These are phyloP conservation scores for Canna indica DNA, from an alignment of 176 grass and related monocot genomes.

Conservation along the genomic window DNA sequence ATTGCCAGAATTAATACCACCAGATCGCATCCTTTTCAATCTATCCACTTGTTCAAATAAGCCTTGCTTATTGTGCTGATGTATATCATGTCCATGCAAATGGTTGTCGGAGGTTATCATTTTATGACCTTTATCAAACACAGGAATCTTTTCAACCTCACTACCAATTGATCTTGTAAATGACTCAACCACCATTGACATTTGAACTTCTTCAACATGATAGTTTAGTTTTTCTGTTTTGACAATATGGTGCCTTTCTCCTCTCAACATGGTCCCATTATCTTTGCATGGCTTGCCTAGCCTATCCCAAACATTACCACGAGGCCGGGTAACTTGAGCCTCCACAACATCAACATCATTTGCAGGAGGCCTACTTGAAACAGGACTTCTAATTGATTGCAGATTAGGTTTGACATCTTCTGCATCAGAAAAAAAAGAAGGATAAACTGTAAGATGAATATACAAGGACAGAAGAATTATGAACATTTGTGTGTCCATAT, in stretches of 20 bases:
- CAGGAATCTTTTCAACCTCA: conserved; percentile 18
- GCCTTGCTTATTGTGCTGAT: conserved; percentile 1
- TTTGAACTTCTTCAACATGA: conserved; percentile 22
- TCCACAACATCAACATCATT: conserved; percentile 22
- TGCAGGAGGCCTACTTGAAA: conserved; percentile 29
- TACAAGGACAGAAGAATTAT: not conserved
- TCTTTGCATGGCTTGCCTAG: conserved; percentile 39
- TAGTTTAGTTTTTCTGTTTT: conserved; percentile 2
- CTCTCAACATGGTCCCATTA: conserved; percentile 21
- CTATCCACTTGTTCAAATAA: conserved; percentile 13
- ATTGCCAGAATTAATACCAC: conserved; percentile 29
- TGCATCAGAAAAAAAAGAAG: conserved; percentile 25
- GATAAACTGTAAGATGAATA: conserved; percentile 9
- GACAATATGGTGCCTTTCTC: conserved; percentile 4
- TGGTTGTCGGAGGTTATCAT: conserved; percentile 20
- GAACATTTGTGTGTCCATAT: not conserved
- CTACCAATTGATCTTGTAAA: conserved; percentile 17
- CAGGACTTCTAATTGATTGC: conserved; percentile 23
- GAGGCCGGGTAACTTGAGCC: conserved; percentile 26
- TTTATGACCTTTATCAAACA: conserved; percentile 24
- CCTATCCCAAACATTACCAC: conserved; percentile 66
- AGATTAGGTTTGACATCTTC: conserved; percentile 24
- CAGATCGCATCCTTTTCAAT: conserved; percentile 39
- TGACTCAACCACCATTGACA: conserved; percentile 26
- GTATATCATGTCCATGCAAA: conserved; percentile 15